These are phyloP conservation scores for Tulasnella sp. DNA, from an alignment of 768 basidiomycete genomes.

Conservation along the genomic window DNA sequence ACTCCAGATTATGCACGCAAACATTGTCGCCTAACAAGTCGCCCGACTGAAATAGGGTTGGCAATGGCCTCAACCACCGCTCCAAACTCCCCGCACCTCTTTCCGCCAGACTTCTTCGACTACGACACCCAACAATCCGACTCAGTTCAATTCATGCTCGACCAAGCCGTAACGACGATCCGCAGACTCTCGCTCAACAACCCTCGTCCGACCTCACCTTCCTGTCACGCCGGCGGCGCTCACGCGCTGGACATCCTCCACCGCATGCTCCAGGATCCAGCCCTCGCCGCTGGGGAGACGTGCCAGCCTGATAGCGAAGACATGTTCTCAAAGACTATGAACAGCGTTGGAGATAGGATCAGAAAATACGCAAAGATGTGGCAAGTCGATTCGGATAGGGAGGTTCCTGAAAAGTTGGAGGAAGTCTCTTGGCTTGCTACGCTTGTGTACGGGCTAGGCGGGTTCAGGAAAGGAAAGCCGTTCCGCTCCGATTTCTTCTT, in stretches of 20 bases:
- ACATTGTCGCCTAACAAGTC: background rate
- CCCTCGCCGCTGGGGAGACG: constrained; percentile 21
- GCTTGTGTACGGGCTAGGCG: constrained; percentile 27
- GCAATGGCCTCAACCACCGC: background rate
- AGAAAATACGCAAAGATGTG: constrained; percentile 28
- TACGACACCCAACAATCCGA: background rate
- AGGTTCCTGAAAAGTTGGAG: constrained; percentile 28
- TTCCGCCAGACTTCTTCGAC: background rate
- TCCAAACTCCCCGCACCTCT: constrained; percentile 19
- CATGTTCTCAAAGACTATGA: constrained; percentile 12
- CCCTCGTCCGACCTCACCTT: background rate
- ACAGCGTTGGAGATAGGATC: constrained; percentile 11
- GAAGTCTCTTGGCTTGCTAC: constrained; percentile 28
- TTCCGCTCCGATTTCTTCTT: constrained; percentile 35
- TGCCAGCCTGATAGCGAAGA: constrained; percentile 9
- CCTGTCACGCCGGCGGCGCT: background rate
- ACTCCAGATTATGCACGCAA: no score
- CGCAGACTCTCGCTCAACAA: background rate
- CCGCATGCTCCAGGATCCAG: constrained; percentile 27
- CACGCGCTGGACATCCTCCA: constrained; percentile 18
- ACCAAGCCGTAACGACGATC: background rate
- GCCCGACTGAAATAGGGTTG: background rate
- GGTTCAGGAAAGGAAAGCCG: constrained; percentile 19
- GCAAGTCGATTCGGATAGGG: constrained; percentile 14
- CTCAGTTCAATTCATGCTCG: background rate